phyloP scores from a whole-genome alignment of 225 moss, liverwort and hornwort species.

The Polytrichum formosum region DNA sequence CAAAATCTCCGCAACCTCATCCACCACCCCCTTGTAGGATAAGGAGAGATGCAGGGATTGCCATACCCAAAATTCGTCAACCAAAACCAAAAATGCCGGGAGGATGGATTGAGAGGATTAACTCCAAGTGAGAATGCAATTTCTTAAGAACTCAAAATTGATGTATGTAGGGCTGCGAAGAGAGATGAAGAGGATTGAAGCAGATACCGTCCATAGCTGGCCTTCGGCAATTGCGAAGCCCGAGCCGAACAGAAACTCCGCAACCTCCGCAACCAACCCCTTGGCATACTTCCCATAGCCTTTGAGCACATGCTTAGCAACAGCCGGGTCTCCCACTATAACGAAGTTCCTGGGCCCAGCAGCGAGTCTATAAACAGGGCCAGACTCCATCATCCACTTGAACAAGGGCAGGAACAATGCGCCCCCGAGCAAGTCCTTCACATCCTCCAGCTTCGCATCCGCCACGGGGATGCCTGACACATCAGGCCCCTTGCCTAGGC shows the following conservation, averaged over 20 bases:
- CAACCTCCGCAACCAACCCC: constrained; percentile 57
- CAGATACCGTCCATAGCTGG: constrained; percentile 47
- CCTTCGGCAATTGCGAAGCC: constrained; percentile 69
- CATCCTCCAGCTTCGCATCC: constrained; percentile 90
- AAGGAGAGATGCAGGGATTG: too few relatives aligned
- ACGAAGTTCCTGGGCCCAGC: constrained; percentile 96
- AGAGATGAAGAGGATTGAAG: too few relatives aligned
- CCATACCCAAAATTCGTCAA: too few relatives aligned
- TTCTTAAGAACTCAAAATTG: too few relatives aligned
- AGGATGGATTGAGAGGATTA: too few relatives aligned
- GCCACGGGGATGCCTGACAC: constrained; percentile 74
- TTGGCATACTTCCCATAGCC: constrained; percentile 72
- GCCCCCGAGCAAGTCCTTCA: constrained; percentile 89
- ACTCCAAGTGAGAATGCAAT: too few relatives aligned
- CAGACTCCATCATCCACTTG: constrained; percentile 90
- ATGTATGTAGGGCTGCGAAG: too few relatives aligned
- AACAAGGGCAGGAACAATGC: constrained; percentile 93
- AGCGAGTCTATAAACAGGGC: constrained; percentile 85
- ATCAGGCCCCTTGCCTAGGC: constrained; percentile 64
- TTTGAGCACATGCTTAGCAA: constrained; percentile 89
- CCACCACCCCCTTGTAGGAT: constrained; percentile 62
- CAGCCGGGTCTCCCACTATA: constrained; percentile 83
- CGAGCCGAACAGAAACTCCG: constrained; percentile 63
- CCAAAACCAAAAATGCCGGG: too few relatives aligned
- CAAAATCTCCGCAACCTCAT: constrained; percentile 78